Evolutionary conservation across 2,329 filamentous ascomycete species (phyloP), one percentile per base, ranked within the genome.

Genomic region (Ceratocystiopsis brevicomis): DNA sequence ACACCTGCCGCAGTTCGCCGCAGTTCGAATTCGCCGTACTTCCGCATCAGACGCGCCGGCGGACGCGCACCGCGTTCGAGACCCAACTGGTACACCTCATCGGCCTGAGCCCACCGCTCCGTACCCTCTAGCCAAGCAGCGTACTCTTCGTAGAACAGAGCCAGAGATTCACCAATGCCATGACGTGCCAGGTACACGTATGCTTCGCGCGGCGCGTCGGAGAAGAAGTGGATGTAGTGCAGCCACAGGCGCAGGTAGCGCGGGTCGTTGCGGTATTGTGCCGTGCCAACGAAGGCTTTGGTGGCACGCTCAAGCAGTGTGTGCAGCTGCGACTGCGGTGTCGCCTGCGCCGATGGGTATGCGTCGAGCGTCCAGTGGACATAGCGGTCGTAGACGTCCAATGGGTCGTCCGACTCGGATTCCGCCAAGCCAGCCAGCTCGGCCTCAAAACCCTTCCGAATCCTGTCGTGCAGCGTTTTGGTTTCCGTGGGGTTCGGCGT

Each of bases 71-170:
- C 86, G 37, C 78, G 77, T 58, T 95, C 83, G 43, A 98, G 80
- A 2, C 90, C 90, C 50, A 94, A 66, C 52, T 79, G 78, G 58
- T 92, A 96, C 1, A 98, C 82, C 59, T 98, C 90, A 53, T 94
- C 86, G 1, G 90, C 88, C 59, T 98, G 90, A 18, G 68, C 71
- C 81, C 85, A 95, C 49, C 88, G 70, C 14, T 77, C 81, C 8
- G 78, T 81, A 34, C 75, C 69, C 62, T 98, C 90, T 8, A 98
- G 67, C 84, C 87, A 96, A 1, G 76, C 81, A 1, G 90, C 87
- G 56, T 93, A 98, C 56, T 96, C 90, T 58, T 98, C 90, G 60
- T 98, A 98, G 59, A 86, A 98, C 4, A 96, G 66, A 2, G 90
- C 90, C 3, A 98, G 70, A 1, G 70, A 67, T 54, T 95, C 86